Conservation (phyloP, 768 basidiomycete genomes). For the Postia placenta region DNA sequence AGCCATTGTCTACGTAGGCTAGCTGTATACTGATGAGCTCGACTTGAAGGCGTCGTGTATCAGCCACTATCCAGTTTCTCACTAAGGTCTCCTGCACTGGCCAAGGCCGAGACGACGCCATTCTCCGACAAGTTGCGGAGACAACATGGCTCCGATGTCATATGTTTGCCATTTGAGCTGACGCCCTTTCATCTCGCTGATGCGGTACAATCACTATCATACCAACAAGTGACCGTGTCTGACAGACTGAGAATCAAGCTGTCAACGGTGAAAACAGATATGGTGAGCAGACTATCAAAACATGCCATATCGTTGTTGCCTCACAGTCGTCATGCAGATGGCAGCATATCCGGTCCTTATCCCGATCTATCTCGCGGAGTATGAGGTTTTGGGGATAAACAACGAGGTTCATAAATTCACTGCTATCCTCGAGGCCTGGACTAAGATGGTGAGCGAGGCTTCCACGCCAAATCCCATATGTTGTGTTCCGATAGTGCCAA, state of each 20-base stretch:
- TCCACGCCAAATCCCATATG: too few species aligned
- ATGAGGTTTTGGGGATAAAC: not conserved
- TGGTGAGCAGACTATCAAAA: not conserved
- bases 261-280: not conserved
- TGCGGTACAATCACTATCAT: not conserved
- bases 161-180: not conserved
- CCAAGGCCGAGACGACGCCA: not conserved
- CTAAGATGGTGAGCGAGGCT: too few species aligned
- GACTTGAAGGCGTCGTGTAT: not conserved
- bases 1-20: too few species aligned
- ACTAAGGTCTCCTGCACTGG: not conserved
- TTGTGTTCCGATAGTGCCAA: too few species aligned
- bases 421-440: not conserved
- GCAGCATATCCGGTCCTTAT: constrained; percentile 4
- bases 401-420: not conserved
- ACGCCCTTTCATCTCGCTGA: constrained; percentile 2
- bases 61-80: constrained; percentile 1
- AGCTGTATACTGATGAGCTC: not conserved
- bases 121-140: constrained; percentile 1
- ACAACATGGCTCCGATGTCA: not conserved
- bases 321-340: not conserved
- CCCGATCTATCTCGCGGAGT: constrained; percentile 1
- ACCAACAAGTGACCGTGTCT: not conserved
- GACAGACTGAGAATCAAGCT: not conserved
- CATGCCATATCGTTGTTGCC: not conserved